Base-by-base conservation (phyloP, 768 basidiomycete genomes). In the Amanita fuliginea region DNA sequence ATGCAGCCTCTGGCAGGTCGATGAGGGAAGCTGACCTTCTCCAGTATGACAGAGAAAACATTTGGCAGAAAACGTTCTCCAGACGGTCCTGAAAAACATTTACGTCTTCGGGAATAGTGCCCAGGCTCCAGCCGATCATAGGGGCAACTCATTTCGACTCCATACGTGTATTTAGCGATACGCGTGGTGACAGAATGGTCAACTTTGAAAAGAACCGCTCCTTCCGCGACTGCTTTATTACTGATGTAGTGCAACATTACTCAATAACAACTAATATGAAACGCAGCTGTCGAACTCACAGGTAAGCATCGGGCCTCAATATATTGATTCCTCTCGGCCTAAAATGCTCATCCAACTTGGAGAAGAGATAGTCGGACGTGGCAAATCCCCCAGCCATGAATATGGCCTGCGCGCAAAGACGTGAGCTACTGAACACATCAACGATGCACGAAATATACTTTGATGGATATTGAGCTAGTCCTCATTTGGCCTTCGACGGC, bases 321-420 rank as follows among this genome's bases (percentile, higher is more conserved):
- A 75, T 55, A 21, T 45, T 59, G 34, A 77, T 57, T 16, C 65
- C 63, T 3, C 64, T 34, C 5, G 56, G 42, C 10, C 65, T 61
- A 6, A 76, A 64, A 13, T 66, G 54, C 26, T 51, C 54, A 44
- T 68, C 67, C 19, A 77, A 64, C 43, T 65, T 61, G 1, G 60
- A 53, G 52, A 71, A 76, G n/a, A 79, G 57, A 65, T 69, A 77
- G 37, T 73, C 68, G 48, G 68, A 77, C 1, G 74, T 71, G 8
- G 72, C 70, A 57, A 78, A 78, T 0, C 75, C 76, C 7, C 77
- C 76, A 1, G 78, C 75, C 11, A 78, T 60, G 49, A 78, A 69
- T 19, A 75, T 64, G 13, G 64, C 48, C 67, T 71, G 39, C 13
- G 11, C 5, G 26, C 13, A 6, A 28, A 10, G 35, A 35, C 11